A percentile compares a stretch with the other conserved stretches of the same genome.
phyloP scores from a whole-genome alignment of 306 rosid species.

The Heteromeles arbutifolia region DNA sequence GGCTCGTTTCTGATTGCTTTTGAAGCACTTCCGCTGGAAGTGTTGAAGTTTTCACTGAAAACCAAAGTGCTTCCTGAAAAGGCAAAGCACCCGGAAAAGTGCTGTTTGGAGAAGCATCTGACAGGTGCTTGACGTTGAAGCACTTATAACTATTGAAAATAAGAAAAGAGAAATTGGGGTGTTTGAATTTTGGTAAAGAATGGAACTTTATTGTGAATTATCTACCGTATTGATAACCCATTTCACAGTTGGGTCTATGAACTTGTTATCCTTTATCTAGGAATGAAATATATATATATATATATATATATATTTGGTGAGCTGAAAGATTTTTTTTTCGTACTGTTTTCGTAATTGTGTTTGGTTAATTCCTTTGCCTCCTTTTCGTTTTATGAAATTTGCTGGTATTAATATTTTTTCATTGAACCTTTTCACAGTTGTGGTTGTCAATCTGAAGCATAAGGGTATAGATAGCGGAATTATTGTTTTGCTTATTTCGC shows the following conservation, averaged over 20 bases:
- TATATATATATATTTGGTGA: background rate
- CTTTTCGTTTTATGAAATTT: background rate
- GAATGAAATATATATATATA: too few species aligned
- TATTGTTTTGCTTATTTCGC: background rate
- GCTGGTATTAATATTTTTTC: background rate
- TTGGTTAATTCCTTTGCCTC: background rate
- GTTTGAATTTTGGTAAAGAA: background rate
- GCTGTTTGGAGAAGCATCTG: too few species aligned
- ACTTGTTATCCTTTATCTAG: background rate
- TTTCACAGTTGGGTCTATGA: background rate
- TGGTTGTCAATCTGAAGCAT: constrained; percentile 6
- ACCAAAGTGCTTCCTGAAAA: too few species aligned
- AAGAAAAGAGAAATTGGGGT: background rate
- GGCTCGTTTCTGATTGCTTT: background rate
- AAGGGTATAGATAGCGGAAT: constrained; percentile 8
- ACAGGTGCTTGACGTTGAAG: too few species aligned
- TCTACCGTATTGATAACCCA: background rate
- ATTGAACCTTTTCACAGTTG: constrained; percentile 19
- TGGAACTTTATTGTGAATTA: background rate
- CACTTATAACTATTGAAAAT: background rate
- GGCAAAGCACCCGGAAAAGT: too few species aligned
- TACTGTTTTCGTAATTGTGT: too few species aligned
- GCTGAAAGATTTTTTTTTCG: background rate
- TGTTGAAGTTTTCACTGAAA: too few species aligned
- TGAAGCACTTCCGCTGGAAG: too few species aligned